Evolutionary conservation across 257 asterid species (phyloP).

Genomic region (Solanum gracilifrons): DNA sequence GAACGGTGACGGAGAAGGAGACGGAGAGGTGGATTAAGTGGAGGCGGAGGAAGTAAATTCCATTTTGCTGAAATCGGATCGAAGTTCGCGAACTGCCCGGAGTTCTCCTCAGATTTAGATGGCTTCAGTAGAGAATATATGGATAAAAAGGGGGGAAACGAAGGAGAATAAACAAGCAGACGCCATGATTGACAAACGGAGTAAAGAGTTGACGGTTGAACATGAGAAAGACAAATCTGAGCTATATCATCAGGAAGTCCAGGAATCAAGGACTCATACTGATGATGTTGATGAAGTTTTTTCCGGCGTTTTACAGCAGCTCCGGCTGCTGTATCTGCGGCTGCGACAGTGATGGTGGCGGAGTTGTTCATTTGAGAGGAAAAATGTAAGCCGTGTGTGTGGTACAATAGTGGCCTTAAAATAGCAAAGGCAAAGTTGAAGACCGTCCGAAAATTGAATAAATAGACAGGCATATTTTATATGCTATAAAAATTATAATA

Average conservation of each 20-base stretch:
- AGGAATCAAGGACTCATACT: slow-evolving; percentile 30
- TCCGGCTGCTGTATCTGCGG: neutral
- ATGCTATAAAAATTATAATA: too few species aligned
- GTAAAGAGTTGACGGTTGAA: slow-evolving; percentile 45
- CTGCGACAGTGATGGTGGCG: slow-evolving; percentile 26
- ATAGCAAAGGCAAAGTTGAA: neutral
- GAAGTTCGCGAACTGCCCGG: slow-evolving; percentile 31
- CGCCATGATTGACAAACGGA: slow-evolving; percentile 77
- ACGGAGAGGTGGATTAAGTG: slow-evolving; percentile 22
- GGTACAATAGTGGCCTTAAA: neutral
- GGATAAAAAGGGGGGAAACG: slow-evolving; percentile 61
- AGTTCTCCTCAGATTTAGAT: neutral
- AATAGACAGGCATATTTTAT: too few species aligned
- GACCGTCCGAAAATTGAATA: too few species aligned
- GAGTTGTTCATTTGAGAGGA: neutral
- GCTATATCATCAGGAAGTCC: slow-evolving; percentile 72
- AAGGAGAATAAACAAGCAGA: slow-evolving; percentile 55
- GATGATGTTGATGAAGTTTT: neutral
- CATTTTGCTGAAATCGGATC: slow-evolving; percentile 63
- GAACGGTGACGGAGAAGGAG: slow-evolving; percentile 69
- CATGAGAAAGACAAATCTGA: slow-evolving; percentile 47
- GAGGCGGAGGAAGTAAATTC: slow-evolving; percentile 50
- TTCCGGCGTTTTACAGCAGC: neutral
- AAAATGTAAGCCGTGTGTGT: neutral
- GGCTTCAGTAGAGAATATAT: slow-evolving; percentile 39